Percentiles rank a stretch among this genome's conserved stretches.
phyloP scores from a whole-genome alignment of 2,329 filamentous ascomycete species.

The Cercospora berteroae region DNA sequence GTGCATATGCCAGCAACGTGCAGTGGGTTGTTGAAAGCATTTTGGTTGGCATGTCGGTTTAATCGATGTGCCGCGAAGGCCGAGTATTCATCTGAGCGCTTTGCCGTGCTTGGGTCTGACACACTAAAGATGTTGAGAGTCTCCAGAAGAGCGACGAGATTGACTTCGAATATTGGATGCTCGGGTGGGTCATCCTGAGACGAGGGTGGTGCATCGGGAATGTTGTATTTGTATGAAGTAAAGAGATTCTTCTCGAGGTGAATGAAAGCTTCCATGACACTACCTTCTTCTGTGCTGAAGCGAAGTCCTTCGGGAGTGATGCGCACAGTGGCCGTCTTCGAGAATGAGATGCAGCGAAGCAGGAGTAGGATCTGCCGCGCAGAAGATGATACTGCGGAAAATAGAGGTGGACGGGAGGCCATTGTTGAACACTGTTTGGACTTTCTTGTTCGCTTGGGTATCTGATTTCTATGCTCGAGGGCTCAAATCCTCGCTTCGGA shows the following conservation, averaged over 20 bases:
- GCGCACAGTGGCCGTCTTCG: slow-evolving; percentile 63
- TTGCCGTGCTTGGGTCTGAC: slow-evolving; percentile 41
- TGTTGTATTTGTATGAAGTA: slow-evolving; percentile 73
- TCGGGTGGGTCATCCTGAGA: slow-evolving; percentile 41
- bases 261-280: slow-evolving; percentile 83
- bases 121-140: slow-evolving; percentile 93
- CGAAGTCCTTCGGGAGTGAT: slow-evolving; percentile 82
- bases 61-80: slow-evolving; percentile 40
- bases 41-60: slow-evolving; percentile 48
- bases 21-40: slow-evolving; percentile 77
- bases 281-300: slow-evolving; percentile 82
- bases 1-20: slow-evolving; percentile 84
- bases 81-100: slow-evolving; percentile 40
- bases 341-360: slow-evolving; percentile 62
- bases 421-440: slow-evolving; percentile 35
- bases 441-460: slow-evolving; percentile 9
- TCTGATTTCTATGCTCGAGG: neutral
- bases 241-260: slow-evolving; percentile 89
- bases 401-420: slow-evolving; percentile 53
- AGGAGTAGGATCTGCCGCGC: slow-evolving; percentile 70
- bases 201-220: slow-evolving; percentile 43
- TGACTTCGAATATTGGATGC: slow-evolving; percentile 78
- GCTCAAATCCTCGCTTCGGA: neutral
- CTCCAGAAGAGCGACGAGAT: slow-evolving; percentile 81
- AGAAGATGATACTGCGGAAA: slow-evolving; percentile 74